These are phyloP conservation scores for Xylariaceae sp. DNA, from an alignment of 2,329 filamentous ascomycete species.

Conservation along the genomic window DNA sequence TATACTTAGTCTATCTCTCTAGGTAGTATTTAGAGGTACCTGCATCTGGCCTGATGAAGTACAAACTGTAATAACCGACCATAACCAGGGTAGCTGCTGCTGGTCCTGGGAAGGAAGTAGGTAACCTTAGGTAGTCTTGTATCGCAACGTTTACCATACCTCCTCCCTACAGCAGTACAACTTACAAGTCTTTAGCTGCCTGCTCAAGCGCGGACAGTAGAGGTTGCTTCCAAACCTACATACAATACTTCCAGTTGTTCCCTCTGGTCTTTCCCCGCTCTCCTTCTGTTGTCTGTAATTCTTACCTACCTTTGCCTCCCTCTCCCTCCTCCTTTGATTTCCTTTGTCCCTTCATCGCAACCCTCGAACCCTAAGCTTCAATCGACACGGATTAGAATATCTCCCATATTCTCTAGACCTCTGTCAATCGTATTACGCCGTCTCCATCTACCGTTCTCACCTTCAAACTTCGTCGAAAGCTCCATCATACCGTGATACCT, in stretches of 20 bases:
- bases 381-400: no score
- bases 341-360: slow-evolving; percentile 17
- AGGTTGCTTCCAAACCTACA: not conserved
- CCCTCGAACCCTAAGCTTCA: slow-evolving; percentile 4
- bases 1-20: no score
- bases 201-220: not conserved
- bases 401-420: no score
- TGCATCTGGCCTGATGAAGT: not conserved
- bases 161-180: not conserved
- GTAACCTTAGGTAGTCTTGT: slow-evolving; percentile 5
- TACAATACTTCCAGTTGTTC: not conserved
- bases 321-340: slow-evolving; percentile 16
- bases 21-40: no score
- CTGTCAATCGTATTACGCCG: no score
- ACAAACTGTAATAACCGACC: not conserved
- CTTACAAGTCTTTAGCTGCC: not conserved
- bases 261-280: slow-evolving; percentile 16
- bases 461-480: slow-evolving; percentile 3
- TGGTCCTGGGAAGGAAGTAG: no score
- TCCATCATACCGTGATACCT: slow-evolving; percentile 11
- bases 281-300: slow-evolving; percentile 12
- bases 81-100: not conserved
- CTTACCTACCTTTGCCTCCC: slow-evolving; percentile 14
- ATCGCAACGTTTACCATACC: slow-evolving; percentile 2
- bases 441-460: slow-evolving; percentile 3